Evolutionary conservation across 2,329 filamentous ascomycete genomes (phyloP), one percentile per base, ranked within the genome.

Genomic region (Xylariaceae sp.): DNA sequence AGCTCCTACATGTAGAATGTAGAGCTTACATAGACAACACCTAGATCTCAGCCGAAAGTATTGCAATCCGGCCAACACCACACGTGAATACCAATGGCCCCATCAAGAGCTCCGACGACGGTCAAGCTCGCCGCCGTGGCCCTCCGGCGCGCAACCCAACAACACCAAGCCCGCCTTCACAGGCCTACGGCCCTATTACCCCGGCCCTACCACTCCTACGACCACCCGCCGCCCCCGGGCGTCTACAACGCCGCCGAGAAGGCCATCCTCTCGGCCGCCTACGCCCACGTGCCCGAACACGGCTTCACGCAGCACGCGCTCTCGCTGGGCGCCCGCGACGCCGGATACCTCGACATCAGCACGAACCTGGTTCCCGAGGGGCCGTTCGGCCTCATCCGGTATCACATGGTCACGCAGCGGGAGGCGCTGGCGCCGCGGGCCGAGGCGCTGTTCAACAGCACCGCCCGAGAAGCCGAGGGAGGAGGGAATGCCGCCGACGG

Each of bases 311-410:
- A 81, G 47, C 80, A 84, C 19, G 80, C 93, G 0, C 81, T 99
- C 9, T 83, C 84, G 43, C 82, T 89, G 20, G 95, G 93, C 59
- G 91, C 91, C 58, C 86, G 86, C 67, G 91, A 96, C 68, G 86
- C 88, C 18, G 92, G 93, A 44, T 96, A 93, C 72, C 86, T 91
- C 50, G 90, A 95, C 70, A 91, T 93, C 56, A 93, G 90, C 56
- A 86, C 90, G 9, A 93, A 91, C 68, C 78, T 97, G 19, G 86
- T 99, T 53, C 87, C 91, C 1, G 82, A 88, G 42, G 91, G 90
- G 7, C 83, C 87, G 20, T 96, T 96, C 75, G 88, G 90, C 65
- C 81, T 99, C 23, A 86, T 98, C 64, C 82, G 83, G 40, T 96
- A 88, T 71, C 88, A 96, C 71, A 81, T 96, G 14, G 81, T 87